phyloP scores from a whole-genome alignment of 1,284 basidiomycete species.

The Ceratorhiza oryzae-sativae region DNA sequence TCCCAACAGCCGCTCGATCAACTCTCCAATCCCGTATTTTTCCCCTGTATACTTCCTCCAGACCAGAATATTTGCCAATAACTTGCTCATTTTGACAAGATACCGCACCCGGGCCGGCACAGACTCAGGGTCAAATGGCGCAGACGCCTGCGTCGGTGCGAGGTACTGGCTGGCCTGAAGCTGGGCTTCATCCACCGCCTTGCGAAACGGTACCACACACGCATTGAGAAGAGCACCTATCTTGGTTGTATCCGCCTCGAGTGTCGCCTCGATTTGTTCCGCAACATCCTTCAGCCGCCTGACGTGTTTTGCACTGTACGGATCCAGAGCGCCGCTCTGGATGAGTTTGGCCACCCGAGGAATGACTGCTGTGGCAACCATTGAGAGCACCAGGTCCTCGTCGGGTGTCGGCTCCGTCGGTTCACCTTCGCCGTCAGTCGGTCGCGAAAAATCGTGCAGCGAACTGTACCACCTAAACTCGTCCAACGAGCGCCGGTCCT shows the following conservation, averaged over 20 bases:
- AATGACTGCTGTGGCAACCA: slow-evolving; percentile 83
- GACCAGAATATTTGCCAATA: slow-evolving; percentile 72
- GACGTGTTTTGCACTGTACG: slow-evolving; percentile 76
- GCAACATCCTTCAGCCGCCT: slow-evolving; percentile 72
- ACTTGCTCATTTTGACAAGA: slow-evolving; percentile 72
- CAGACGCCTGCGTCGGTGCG: slow-evolving; percentile 50
- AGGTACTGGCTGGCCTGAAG: slow-evolving; percentile 56
- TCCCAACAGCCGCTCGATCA: slow-evolving; percentile 67
- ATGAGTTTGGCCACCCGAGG: slow-evolving; percentile 77
- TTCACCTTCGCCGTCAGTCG: slow-evolving; percentile 47
- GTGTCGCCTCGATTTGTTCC: slow-evolving; percentile 81
- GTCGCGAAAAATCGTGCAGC: slow-evolving; percentile 79
- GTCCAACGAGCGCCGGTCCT: slow-evolving; percentile 71
- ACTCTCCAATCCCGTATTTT: slow-evolving; percentile 62
- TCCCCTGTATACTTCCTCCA: slow-evolving; percentile 81
- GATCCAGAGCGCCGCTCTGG: slow-evolving; percentile 78
- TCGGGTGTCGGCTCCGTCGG: slow-evolving; percentile 70
- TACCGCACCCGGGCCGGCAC: slow-evolving; percentile 76
- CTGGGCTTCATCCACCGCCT: slow-evolving; percentile 60
- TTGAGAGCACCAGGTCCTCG: slow-evolving; percentile 86
- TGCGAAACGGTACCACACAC: slow-evolving; percentile 64
- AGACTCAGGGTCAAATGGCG: slow-evolving; percentile 78
- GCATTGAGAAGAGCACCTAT: slow-evolving; percentile 71
- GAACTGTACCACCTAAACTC: slow-evolving; percentile 84
- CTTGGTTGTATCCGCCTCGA: slow-evolving; percentile 66